Base-by-base conservation (phyloP, 345 rosid species). In the Leavenworthia alabamica region DNA sequence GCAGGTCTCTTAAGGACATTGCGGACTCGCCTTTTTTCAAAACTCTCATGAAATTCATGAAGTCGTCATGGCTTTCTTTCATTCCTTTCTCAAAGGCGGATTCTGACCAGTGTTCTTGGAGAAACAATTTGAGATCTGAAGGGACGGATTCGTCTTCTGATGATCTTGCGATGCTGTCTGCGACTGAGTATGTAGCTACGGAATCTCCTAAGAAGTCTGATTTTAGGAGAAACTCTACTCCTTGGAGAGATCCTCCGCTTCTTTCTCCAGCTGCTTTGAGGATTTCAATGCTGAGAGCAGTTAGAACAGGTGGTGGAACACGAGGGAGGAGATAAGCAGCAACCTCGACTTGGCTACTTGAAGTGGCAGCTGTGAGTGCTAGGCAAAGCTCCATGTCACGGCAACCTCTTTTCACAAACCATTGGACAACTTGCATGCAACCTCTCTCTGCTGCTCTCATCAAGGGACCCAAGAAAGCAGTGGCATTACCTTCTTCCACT, bases 371-470 rank as follows among this genome's bases (percentile, higher is more conserved):
- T 31, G 96, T 86, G 1, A 92, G 83, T 45, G 96, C 96, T 7
- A 92, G 83, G 75, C 98, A 88, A 23, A 92, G 90, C 66, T 92
- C 96, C 98, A 88, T 88, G 46, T 86, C 89, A 6, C 86, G 83
- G 44, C 95, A 88, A 29, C 82, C 88, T 75, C 92, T 67, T 78
- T 80, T 83, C 66, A 92, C 95, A 76, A 92, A 88, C 98, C 98
- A 92, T 62, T 81, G 87, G 17, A 92, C 90, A 65, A 92, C 95
- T 73, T 86, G 95, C 96, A 88, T 81, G 63, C 93, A 84, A 28
- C 98, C 96, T 68, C 93, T 85, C 82, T 92, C 96, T 1, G 96
- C 87, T 45, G 96, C 96, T 78, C 96, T 86, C 96, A 92, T 78
- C 64, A 92, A 70, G 13, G 96, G 98, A 8, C 95, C 95, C 73